Evolutionary conservation across 176 grass and related monocot genomes (phyloP).

Genomic region (Triticum turgidum): DNA sequence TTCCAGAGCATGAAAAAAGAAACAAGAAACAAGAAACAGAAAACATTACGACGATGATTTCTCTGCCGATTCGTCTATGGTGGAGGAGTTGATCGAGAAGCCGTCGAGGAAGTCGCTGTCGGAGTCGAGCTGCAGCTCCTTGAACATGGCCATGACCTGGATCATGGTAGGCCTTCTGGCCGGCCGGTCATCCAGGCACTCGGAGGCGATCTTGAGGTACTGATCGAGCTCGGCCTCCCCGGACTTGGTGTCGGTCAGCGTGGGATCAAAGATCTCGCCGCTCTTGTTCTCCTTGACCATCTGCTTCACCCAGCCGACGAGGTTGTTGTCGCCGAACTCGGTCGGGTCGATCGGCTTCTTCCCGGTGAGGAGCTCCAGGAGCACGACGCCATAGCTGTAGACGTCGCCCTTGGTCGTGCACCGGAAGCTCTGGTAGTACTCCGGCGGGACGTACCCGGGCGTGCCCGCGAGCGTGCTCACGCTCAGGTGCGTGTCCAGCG

Average conservation of each 20-base stretch:
- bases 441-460: slow-evolving; percentile 91
- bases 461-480: slow-evolving; percentile 96
- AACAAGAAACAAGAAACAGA: background rate
- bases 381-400: slow-evolving; percentile 92
- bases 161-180: slow-evolving; percentile 85
- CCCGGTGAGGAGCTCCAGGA: slow-evolving; percentile 92
- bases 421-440: slow-evolving; percentile 95
- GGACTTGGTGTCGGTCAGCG: slow-evolving; percentile 44
- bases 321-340: slow-evolving; percentile 89
- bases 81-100: slow-evolving; percentile 45
- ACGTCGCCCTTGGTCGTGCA: slow-evolving; percentile 96
- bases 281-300: slow-evolving; percentile 78
- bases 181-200: slow-evolving; percentile 82
- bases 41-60: slow-evolving; percentile 42
- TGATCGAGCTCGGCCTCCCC: slow-evolving; percentile 64
- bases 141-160: slow-evolving; percentile 99
- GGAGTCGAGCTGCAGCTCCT: slow-evolving; percentile 73
- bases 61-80: slow-evolving; percentile 75
- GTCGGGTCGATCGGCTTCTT: slow-evolving; percentile 87
- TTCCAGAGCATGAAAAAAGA: slow-evolving; percentile 43
- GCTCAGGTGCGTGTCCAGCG: slow-evolving; percentile 82
- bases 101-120: slow-evolving; percentile 83
- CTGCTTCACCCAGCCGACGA: slow-evolving; percentile 95
- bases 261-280: slow-evolving; percentile 73
- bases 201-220: slow-evolving; percentile 84